Conservation (phyloP, 1,284 basidiomycete genomes). For the Cutaneotrichosporon sp. region DNA sequence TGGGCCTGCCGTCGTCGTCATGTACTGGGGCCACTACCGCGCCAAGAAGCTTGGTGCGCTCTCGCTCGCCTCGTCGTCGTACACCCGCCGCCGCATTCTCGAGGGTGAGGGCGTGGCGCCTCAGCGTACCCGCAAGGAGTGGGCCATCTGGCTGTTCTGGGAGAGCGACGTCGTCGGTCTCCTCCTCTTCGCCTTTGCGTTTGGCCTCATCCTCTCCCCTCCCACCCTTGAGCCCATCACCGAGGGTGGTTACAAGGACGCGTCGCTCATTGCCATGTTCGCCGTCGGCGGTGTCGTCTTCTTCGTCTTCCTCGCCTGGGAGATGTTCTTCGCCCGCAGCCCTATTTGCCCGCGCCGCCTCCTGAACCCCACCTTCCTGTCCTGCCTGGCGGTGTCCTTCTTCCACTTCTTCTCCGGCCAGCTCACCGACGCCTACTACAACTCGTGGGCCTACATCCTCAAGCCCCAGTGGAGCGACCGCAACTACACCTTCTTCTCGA, state of each 20-base stretch:
- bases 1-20: constrained; percentile 38
- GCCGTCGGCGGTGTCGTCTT: constrained; percentile 53
- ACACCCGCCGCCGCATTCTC: constrained; percentile 20
- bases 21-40: constrained; percentile 50
- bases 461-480: constrained; percentile 35
- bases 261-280: constrained; percentile 50
- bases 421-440: constrained; percentile 50
- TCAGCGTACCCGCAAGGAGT: constrained; percentile 16
- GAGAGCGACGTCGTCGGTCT: constrained; percentile 62
- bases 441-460: constrained; percentile 52
- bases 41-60: constrained; percentile 46
- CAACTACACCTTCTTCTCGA: constrained; percentile 40
- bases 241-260: constrained; percentile 50
- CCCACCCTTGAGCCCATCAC: constrained; percentile 61
- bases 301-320: constrained; percentile 55
- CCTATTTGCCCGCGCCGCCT: constrained; percentile 61
- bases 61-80: constrained; percentile 46
- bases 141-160: constrained; percentile 29
- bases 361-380: constrained; percentile 58
- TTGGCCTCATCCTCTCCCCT: constrained; percentile 68
- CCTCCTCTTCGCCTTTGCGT: constrained; percentile 63
- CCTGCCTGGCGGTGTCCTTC: constrained; percentile 47
- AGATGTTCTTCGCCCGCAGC: constrained; percentile 52
- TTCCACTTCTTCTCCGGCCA: constrained; percentile 51
- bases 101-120: constrained; percentile 13